Percentiles rank a stretch among this genome's conserved stretches.
phyloP scores from a whole-genome alignment of 306 rosid species.

The Trifolium dubium region DNA sequence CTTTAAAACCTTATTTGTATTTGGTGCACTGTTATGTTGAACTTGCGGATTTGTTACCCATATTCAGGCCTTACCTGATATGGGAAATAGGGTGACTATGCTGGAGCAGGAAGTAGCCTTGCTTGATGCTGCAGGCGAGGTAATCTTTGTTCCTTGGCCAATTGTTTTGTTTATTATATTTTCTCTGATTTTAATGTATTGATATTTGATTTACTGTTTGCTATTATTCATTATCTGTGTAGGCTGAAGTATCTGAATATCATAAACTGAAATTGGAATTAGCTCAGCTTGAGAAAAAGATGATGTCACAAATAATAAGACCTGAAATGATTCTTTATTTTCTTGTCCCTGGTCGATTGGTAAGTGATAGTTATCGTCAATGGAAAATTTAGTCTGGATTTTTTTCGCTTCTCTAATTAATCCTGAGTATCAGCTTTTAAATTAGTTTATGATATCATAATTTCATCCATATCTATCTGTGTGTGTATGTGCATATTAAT shows the following conservation, averaged over 20 bases:
- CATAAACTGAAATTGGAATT: constrained; percentile 84
- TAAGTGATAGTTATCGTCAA: constrained; percentile 47
- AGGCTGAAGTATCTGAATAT: constrained; percentile 92
- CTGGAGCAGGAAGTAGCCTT: constrained; percentile 85
- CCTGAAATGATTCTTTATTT: constrained; percentile 85
- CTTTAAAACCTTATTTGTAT: constrained; percentile 18
- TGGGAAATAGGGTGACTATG: constrained; percentile 75
- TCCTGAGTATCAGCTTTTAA: constrained; percentile 12
- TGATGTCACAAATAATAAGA: constrained; percentile 90
- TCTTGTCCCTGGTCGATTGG: constrained; percentile 98
- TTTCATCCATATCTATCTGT: not conserved
- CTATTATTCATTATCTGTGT: constrained; percentile 34
- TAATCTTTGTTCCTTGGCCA: constrained; percentile 38
- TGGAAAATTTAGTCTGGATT: constrained; percentile 5
- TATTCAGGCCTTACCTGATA: constrained; percentile 86
- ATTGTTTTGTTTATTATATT: constrained; percentile 34
- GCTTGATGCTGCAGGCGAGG: constrained; percentile 97
- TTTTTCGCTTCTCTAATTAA: constrained; percentile 8
- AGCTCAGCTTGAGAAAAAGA: constrained; percentile 83
- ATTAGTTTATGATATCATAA: constrained; percentile 20
- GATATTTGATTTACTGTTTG: constrained; percentile 21
- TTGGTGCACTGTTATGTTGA: constrained; percentile 33
- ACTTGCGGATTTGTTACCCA: constrained; percentile 27
- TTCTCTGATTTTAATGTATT: constrained; percentile 2
- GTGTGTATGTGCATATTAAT: too few species aligned